Conservation (phyloP, 768 basidiomycete species). For the Suillus luteus region DNA sequence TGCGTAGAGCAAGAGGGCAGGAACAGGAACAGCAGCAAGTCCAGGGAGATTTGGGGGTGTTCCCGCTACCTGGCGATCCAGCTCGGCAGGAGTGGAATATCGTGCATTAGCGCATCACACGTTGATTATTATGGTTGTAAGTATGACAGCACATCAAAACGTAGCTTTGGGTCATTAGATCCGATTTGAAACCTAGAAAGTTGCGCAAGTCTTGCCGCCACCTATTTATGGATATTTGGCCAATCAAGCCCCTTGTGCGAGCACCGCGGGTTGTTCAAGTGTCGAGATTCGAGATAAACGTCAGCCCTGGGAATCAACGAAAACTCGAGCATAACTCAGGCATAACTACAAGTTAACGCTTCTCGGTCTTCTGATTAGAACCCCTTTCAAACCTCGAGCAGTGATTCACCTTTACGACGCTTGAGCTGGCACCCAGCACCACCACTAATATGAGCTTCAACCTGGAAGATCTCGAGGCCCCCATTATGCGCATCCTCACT, state of each 20-base stretch:
- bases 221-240: constrained; percentile 4
- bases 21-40: constrained; percentile 48
- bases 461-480: constrained; percentile 55
- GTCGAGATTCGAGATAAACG: constrained; percentile 7
- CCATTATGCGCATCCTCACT: constrained; percentile 68
- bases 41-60: constrained; percentile 43
- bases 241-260: background rate
- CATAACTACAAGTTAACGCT: background rate
- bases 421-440: constrained; percentile 7
- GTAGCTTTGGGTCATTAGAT: background rate
- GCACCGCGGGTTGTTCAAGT: constrained; percentile 1
- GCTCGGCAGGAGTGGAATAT: constrained; percentile 69
- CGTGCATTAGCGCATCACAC: constrained; percentile 41
- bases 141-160: constrained; percentile 4
- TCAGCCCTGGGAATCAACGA: constrained; percentile 7
- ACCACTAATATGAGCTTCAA: constrained; percentile 49
- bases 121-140: background rate
- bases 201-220: background rate
- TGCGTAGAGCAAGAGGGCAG: constrained; percentile 69
- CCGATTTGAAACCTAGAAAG: background rate
- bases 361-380: background rate
- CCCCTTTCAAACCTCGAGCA: background rate
- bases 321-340: background rate
- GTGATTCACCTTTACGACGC: constrained; percentile 1
- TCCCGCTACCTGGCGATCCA: constrained; percentile 66